phyloP scores from a whole-genome alignment of 2,329 filamentous ascomycete genomes.

The Trichophyton schoenleinii region DNA sequence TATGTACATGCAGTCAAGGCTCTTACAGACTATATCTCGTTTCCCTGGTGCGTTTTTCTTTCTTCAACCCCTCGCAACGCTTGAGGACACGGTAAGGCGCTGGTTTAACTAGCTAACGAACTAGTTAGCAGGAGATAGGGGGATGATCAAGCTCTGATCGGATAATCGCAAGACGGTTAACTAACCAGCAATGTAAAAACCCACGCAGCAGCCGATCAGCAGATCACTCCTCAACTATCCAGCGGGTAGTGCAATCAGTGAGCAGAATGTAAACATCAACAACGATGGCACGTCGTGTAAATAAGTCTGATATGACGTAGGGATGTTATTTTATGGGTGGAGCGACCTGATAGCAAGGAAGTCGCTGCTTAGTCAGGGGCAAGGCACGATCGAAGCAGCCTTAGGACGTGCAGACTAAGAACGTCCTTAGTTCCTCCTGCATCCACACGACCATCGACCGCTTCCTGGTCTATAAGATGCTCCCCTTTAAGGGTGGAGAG shows the following conservation, averaged over 20 bases:
- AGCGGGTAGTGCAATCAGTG: too few relatives aligned
- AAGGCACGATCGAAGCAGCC: background rate
- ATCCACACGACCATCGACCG: background rate
- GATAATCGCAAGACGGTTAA: background rate
- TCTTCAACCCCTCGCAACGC: too few relatives aligned
- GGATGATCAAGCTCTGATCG: too few relatives aligned
- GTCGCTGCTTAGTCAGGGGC: too few relatives aligned
- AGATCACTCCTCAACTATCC: too few relatives aligned
- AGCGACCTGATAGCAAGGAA: background rate
- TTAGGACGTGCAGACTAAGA: too few relatives aligned
- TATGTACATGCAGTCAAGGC: background rate
- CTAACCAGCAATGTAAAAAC: background rate
- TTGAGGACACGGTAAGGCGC: too few relatives aligned
- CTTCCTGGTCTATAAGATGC: constrained; percentile 1
- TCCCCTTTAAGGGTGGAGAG: background rate
- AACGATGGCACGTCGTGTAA: background rate
- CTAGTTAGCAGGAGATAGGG: too few relatives aligned
- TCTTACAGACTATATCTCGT: background rate
- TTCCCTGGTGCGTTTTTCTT: background rate
- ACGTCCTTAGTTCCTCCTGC: too few relatives aligned
- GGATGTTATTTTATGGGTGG: background rate
- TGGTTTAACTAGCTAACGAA: too few relatives aligned
- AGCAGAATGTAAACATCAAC: background rate
- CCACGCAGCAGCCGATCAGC: background rate
- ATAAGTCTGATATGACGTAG: constrained; percentile 2